Percentiles rank a stretch among this genome's conserved stretches.
phyloP scores from a whole-genome alignment of 495 filamentous ascomycete genomes.

The Annulohypoxylon nitens region DNA sequence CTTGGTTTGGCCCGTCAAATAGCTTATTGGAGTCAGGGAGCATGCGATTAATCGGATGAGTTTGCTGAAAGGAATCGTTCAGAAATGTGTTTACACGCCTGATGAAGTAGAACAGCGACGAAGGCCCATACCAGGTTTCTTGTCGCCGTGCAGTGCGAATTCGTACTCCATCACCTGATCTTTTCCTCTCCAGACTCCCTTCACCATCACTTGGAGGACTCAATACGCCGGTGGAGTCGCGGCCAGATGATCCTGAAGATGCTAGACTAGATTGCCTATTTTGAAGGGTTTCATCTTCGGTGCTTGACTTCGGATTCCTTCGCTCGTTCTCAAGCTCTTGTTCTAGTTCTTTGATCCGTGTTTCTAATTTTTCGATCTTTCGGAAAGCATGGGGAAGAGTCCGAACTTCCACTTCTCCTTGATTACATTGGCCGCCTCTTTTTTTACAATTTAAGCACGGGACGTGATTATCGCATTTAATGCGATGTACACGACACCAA shows the following conservation, averaged over 20 bases:
- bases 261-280: conserved; percentile 18
- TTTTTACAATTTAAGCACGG: conserved; percentile 62
- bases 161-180: conserved; percentile 46
- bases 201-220: conserved; percentile 25
- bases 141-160: conserved; percentile 50
- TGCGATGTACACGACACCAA: conserved; percentile 63
- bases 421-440: conserved; percentile 56
- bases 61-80: conserved; percentile 50
- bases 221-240: neutral
- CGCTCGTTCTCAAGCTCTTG: conserved; percentile 50
- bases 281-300: conserved; percentile 10
- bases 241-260: conserved; percentile 11
- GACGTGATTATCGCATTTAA: conserved; percentile 62
- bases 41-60: conserved; percentile 41
- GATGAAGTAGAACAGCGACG: conserved; percentile 59
- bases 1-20: conserved; percentile 26
- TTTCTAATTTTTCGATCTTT: conserved; percentile 59
- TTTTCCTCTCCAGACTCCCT: conserved; percentile 29
- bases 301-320: conserved; percentile 15
- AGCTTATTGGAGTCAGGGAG: conserved; percentile 35
- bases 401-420: conserved; percentile 50
- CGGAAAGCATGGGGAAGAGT: conserved; percentile 56
- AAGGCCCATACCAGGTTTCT: conserved; percentile 56
- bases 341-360: conserved; percentile 57
- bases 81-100: conserved; percentile 55